These are phyloP conservation scores for Alternaria panax DNA, from an alignment of 2,329 filamentous ascomycete genomes.

Conservation along the genomic window DNA sequence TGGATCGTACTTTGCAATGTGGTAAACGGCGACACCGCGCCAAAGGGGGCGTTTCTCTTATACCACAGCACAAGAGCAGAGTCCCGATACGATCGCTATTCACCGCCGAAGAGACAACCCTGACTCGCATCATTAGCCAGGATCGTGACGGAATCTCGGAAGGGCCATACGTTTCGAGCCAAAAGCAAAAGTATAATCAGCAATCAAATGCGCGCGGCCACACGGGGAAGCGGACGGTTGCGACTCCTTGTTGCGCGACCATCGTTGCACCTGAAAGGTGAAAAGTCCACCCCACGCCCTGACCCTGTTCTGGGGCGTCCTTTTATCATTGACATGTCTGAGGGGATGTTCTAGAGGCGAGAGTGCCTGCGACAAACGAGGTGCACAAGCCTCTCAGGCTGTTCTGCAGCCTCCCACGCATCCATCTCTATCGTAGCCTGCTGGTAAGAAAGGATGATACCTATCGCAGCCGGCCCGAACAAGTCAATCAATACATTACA, in stretches of 20 bases:
- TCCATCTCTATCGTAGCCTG: slow-evolving; percentile 16
- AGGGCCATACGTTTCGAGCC: slow-evolving; percentile 31
- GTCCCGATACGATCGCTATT: slow-evolving; percentile 15
- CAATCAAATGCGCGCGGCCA: slow-evolving; percentile 27
- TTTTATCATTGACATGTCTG: slow-evolving; percentile 21
- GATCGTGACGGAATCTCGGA: slow-evolving; percentile 17
- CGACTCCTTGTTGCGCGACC: slow-evolving; percentile 40
- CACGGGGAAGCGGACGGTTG: slow-evolving; percentile 42
- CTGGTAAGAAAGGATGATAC: slow-evolving; percentile 3
- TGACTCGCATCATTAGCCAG: slow-evolving; percentile 39
- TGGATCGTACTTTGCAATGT: slow-evolving; percentile 16
- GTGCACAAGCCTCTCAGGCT: slow-evolving; percentile 3
- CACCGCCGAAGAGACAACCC: slow-evolving; percentile 29
- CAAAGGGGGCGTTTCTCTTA: slow-evolving; percentile 35
- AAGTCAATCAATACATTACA: slow-evolving; percentile 17
- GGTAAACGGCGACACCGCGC: slow-evolving; percentile 17
- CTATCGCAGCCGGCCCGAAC: slow-evolving; percentile 22
- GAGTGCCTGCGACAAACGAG: slow-evolving; percentile 19
- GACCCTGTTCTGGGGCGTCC: slow-evolving; percentile 31
- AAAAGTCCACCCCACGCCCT: slow-evolving; percentile 44
- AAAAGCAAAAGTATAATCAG: slow-evolving; percentile 38
- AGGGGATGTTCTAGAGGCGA: slow-evolving; percentile 10
- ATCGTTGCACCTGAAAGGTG: slow-evolving; percentile 34
- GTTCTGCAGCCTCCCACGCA: slow-evolving; percentile 20
- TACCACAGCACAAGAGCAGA: slow-evolving; percentile 22